Evolutionary conservation across 2,329 filamentous ascomycete species (phyloP), one percentile per base, ranked within the genome.

Genomic region (Diaporthe eres): DNA sequence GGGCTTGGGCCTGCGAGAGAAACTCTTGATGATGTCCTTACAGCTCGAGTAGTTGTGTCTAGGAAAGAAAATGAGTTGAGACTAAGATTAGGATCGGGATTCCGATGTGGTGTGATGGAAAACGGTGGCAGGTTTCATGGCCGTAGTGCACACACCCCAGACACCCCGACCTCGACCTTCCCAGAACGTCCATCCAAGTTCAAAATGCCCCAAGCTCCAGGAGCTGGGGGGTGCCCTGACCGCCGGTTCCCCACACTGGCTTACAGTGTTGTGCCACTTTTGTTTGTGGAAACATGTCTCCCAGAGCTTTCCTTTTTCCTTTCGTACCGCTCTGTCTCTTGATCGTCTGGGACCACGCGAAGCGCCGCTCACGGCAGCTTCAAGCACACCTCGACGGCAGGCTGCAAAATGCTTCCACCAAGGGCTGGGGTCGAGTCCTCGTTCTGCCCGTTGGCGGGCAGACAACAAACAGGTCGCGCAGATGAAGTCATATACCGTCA

Each of bases 101-200:
- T 61, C 19, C 51, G 74, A 25, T 58, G 60, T 74, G 75, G 63
- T 65, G 65, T 65, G 74, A 58, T 74, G 68, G 60, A 63, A 75
- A 72, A 60, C 61, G 75, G 75, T 75, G 75, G 72, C 72, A 75
- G 67, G 75, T 68, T 76, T 72, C 72, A 72, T 71, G 72, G 74
- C 74, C 74, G 53, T 31, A 37, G 31, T 25, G 44, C 60, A 44
- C 31, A 31, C 58, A 61, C 57, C 34, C 57, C 57, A 39, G 57
- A 37, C 34, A 39, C 44, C 44, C 31, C 31, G 10, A 44, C 39
- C 37, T 44, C 58, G 47, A 53, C 58, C 71, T 67, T 49, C 58
- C 71, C 6, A 49, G 37, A 39, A 8, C 7, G n/a, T 15, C 28
- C 39, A 37, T 22, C 42, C 61, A 49, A 31, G 31, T 22, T 37